Conservation (phyloP, 345 rosid species). For the Diplotaxis tenuifolia region DNA sequence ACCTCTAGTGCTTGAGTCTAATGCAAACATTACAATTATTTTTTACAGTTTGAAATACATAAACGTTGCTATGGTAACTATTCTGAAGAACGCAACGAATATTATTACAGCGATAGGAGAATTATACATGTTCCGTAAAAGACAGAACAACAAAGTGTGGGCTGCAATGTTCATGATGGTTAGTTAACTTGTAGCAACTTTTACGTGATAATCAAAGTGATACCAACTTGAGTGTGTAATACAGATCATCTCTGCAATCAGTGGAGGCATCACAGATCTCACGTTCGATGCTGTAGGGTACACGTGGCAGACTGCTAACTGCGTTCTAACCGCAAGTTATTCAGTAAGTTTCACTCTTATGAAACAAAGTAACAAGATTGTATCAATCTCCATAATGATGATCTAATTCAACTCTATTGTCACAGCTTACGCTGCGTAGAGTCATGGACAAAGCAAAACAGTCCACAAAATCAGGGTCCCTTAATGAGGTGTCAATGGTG, state of each 20-base stretch:
- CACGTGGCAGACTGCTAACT: constrained; percentile 75
- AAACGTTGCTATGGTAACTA: constrained; percentile 94
- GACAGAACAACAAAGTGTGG: constrained; percentile 90
- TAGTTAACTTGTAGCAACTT: constrained; percentile 9
- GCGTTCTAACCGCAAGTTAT: constrained; percentile 85
- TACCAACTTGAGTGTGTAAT: constrained; percentile 18
- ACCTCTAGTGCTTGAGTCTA: background rate
- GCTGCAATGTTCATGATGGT: constrained; percentile 93
- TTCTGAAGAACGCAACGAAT: constrained; percentile 91
- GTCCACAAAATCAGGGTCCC: constrained; percentile 63
- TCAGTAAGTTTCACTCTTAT: constrained; percentile 47
- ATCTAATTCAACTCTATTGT: background rate
- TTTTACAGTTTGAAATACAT: constrained; percentile 80
- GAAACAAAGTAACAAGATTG: constrained; percentile 9
- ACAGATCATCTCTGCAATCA: constrained; percentile 86
- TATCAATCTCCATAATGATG: constrained; percentile 3
- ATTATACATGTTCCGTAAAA: constrained; percentile 74
- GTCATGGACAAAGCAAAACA: constrained; percentile 95
- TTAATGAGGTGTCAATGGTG: constrained; percentile 91
- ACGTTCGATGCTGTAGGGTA: constrained; percentile 75
- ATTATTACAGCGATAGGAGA: constrained; percentile 90
- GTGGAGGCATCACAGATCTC: constrained; percentile 82
- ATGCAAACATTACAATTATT: constrained; percentile 5
- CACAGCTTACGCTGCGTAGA: constrained; percentile 70
- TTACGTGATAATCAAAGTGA: background rate